Conservation (phyloP, 179 eudicot species). For the Silene coronaria region DNA sequence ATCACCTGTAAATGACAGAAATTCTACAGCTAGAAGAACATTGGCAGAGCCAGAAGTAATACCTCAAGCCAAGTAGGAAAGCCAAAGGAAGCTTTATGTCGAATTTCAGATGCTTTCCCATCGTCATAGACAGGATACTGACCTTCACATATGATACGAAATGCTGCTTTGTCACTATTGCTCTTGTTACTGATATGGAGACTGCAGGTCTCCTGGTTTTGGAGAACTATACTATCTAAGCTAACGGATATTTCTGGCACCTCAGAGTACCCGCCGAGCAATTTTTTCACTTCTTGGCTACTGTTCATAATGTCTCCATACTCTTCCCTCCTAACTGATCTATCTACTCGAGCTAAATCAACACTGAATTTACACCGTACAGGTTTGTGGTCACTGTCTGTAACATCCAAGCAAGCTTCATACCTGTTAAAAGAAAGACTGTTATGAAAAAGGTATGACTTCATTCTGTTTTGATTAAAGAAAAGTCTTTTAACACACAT, state of each 20-base stretch:
- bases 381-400: constrained; percentile 96
- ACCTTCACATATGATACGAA: constrained; percentile 61
- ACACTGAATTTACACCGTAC: constrained; percentile 81
- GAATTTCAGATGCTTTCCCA: constrained; percentile 41
- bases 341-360: constrained; percentile 73
- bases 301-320: constrained; percentile 56
- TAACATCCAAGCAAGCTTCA: constrained; percentile 96
- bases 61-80: constrained; percentile 98
- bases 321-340: constrained; percentile 86
- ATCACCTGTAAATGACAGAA: background rate
- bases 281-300: constrained; percentile 40
- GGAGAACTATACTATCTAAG: constrained; percentile 49
- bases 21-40: background rate
- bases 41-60: constrained; percentile 5
- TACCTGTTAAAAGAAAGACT: constrained; percentile 39
- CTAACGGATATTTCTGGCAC: constrained; percentile 61
- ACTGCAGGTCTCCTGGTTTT: constrained; percentile 55
- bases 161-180: constrained; percentile 43
- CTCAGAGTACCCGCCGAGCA: constrained; percentile 44
- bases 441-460: background rate
- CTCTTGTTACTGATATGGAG: constrained; percentile 59
- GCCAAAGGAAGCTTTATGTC: constrained; percentile 67
- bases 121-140: constrained; percentile 42
- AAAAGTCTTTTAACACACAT: constrained; percentile 39
- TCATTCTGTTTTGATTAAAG: background rate